Base-by-base conservation (phyloP, 345 rosid species). In the Cardamine occulta region DNA sequence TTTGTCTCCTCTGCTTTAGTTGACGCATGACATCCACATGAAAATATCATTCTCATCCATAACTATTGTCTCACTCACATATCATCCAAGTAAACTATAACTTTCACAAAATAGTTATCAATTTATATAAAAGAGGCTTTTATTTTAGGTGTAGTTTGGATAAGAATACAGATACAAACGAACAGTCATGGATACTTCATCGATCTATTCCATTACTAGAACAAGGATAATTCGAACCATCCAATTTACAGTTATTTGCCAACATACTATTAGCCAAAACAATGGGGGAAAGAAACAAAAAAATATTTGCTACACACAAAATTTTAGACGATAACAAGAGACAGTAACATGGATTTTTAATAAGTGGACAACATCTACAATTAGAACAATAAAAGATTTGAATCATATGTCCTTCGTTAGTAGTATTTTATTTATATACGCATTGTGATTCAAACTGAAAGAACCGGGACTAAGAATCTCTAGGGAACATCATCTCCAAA, bases 1-100 rank as follows among this genome's bases (percentile, higher is more conserved):
- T 67, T 71, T 24, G 82, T 79, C 74, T 66, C 79, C 74, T 61
- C 55, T 31, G 45, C 65, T 74, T 59, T 60, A 52, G 72, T 65
- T 77, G 77, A 65, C 42, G 73, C 63, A 72, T 72, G 68, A 77
- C 77, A 77, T 77, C 81, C 81, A 77, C 81, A 77, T 49, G 52
- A 72, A 77, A 77, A 72, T 77, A 77, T 77, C 81, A 49, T 65
- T 77, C 81, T 77, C 63, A 77, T 77, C 77, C 81, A 72, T 19
- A 72, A 72, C 73, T 65, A 31, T 66, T 72, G 73, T 72, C 68
- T 72, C 73, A 72, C 73, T 72, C 81, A 58, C 77, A 77, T 65
- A 72, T 58, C 77, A 51, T 77, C 77, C 77, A 77, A 77, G 81
- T 17, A 77, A 77, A 65, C 77, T 77, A 63, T 57, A 65, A 65